These are phyloP conservation scores for Podaxis carcinomalis DNA, from an alignment of 768 basidiomycete genomes.

Conservation along the genomic window DNA sequence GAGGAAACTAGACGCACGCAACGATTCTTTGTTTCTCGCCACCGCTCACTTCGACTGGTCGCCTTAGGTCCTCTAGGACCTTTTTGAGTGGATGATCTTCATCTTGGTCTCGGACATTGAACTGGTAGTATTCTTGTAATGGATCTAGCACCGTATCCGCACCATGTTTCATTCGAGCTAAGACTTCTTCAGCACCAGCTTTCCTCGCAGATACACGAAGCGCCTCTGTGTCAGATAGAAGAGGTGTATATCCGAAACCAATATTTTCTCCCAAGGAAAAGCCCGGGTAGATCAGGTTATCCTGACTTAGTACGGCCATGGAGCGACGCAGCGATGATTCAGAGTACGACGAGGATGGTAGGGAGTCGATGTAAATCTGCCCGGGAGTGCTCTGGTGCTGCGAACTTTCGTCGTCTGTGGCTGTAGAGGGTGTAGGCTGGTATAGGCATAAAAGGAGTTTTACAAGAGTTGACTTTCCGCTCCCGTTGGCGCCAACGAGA, in stretches of 20 bases:
- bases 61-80: constrained; percentile 20
- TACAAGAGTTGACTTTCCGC: constrained; percentile 34
- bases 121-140: constrained; percentile 15
- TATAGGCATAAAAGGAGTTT: constrained; percentile 34
- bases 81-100: constrained; percentile 21
- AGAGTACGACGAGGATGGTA: constrained; percentile 32
- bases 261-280: constrained; percentile 39
- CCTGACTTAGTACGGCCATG: constrained; percentile 46
- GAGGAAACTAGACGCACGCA: constrained; percentile 32
- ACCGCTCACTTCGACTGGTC: constrained; percentile 30
- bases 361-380: constrained; percentile 38
- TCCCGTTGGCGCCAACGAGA: constrained; percentile 38
- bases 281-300: constrained; percentile 41
- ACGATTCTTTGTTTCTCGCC: constrained; percentile 48
- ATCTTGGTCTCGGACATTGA: constrained; percentile 28
- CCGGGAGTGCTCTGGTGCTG: constrained; percentile 25
- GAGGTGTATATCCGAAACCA: constrained; percentile 25
- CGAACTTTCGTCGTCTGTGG: too few relatives aligned
- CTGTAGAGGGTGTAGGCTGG: constrained; percentile 16
- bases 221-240: constrained; percentile 15
- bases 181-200: constrained; percentile 37
- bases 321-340: constrained; percentile 36
- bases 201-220: constrained; percentile 29
- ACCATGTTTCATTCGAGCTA: constrained; percentile 34
- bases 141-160: constrained; percentile 37